A percentile compares a stretch with the other conserved stretches of the same genome.
phyloP scores from a whole-genome alignment of 495 filamentous ascomycete species.

The Sphaerosporella brunnea region DNA sequence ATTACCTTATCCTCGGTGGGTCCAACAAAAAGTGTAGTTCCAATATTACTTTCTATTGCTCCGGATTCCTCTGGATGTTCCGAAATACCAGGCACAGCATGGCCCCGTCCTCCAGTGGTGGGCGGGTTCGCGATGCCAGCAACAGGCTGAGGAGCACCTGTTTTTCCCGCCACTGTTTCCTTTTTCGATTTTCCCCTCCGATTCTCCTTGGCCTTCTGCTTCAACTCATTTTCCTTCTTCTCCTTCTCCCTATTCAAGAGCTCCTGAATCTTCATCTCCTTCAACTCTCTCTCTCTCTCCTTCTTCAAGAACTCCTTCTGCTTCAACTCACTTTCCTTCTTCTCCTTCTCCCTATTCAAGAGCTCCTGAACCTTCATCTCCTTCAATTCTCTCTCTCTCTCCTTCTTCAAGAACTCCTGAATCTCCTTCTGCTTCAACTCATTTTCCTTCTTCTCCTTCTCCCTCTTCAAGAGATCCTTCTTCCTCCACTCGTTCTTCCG shows the following conservation, averaged over 20 bases:
- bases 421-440: background rate
- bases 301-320: background rate
- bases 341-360: background rate
- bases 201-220: too few species aligned
- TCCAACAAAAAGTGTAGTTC: too few species aligned
- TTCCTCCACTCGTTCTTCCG: background rate
- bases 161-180: too few species aligned
- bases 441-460: background rate
- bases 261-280: background rate
- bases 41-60: too few species aligned
- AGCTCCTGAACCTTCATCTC: background rate
- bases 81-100: too few species aligned
- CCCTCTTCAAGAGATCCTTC: background rate
- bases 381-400: background rate
- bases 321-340: background rate
- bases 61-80: too few species aligned
- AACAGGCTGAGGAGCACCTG: too few species aligned
- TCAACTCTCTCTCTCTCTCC: background rate
- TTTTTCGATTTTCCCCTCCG: too few species aligned
- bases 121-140: too few species aligned
- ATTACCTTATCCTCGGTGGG: too few species aligned
- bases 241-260: background rate
- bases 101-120: too few species aligned
- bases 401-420: background rate
- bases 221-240: background rate